These are phyloP conservation scores for Penicillium sp. DNA, from an alignment of 2,329 filamentous ascomycete genomes.

Conservation along the genomic window DNA sequence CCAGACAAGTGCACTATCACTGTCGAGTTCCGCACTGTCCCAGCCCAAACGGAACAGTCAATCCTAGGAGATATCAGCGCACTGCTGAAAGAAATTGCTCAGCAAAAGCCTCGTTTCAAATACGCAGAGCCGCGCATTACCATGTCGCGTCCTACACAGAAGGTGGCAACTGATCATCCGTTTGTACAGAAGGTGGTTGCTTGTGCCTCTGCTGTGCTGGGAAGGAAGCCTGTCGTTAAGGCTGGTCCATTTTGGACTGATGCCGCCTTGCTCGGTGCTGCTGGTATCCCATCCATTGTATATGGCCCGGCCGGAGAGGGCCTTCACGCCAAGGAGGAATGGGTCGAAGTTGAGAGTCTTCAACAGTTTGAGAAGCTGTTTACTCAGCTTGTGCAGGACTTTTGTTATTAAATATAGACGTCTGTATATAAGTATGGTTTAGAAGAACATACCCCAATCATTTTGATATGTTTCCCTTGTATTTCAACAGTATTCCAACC, in stretches of 20 bases:
- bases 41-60: slow-evolving; percentile 41
- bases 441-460: neutral
- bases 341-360: slow-evolving; percentile 48
- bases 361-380: slow-evolving; percentile 30
- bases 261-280: slow-evolving; percentile 47
- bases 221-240: slow-evolving; percentile 22
- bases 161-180: slow-evolving; percentile 42
- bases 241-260: slow-evolving; percentile 51
- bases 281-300: slow-evolving; percentile 48
- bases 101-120: slow-evolving; percentile 39
- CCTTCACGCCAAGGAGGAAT: slow-evolving; percentile 52
- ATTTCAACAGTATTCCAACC: neutral
- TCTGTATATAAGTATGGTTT: neutral
- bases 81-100: slow-evolving; percentile 36
- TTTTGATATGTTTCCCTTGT: neutral
- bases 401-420: slow-evolving; percentile 15
- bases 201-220: slow-evolving; percentile 29
- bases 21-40: slow-evolving; percentile 51
- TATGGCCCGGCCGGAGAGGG: slow-evolving; percentile 52
- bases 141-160: slow-evolving; percentile 46
- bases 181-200: slow-evolving; percentile 38
- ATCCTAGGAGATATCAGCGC: slow-evolving; percentile 40
- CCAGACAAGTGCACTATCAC: slow-evolving; percentile 50
- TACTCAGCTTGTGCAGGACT: slow-evolving; percentile 17
- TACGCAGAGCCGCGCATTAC: slow-evolving; percentile 41